Percentiles rank a stretch among this genome's conserved stretches.
phyloP scores from a whole-genome alignment of 2,329 filamentous ascomycete genomes.

The Coniochaeta sp. region DNA sequence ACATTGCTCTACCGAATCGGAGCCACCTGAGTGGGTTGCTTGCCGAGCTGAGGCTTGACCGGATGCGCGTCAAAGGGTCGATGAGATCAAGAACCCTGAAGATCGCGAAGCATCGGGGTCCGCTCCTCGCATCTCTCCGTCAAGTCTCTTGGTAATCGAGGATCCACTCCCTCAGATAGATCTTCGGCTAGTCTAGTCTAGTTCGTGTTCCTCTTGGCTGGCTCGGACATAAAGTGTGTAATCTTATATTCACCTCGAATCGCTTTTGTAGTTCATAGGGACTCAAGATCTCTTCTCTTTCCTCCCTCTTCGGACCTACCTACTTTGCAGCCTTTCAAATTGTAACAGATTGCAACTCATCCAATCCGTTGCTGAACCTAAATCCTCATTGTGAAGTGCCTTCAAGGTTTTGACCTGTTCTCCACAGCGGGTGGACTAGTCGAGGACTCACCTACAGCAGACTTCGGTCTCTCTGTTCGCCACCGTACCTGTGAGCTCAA shows the following conservation, averaged over 20 bases:
- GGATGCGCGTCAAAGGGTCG: conserved; percentile 1
- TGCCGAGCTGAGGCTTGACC: not conserved
- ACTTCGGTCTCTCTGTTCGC: not conserved
- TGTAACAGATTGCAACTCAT: not conserved
- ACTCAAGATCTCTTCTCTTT: not conserved
- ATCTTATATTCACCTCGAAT: not conserved
- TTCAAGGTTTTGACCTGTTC: not conserved
- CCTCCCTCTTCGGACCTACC: not conserved
- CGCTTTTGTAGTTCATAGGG: not conserved
- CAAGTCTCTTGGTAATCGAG: not conserved
- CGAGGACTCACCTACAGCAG: not conserved
- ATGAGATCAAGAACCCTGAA: conserved; percentile 3
- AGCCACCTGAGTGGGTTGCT: not conserved
- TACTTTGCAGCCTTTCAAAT: not conserved
- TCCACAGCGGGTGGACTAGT: not conserved
- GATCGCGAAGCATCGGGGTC: not conserved
- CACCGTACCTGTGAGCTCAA: not conserved
- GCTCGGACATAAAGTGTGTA: not conserved
- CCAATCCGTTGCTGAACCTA: not conserved
- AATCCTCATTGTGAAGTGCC: not conserved
- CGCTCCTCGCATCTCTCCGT: not conserved
- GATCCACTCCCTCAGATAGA: not conserved
- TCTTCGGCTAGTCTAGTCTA: not conserved
- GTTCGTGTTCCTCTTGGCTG: not conserved
- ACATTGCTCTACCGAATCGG: not conserved